phyloP scores from a whole-genome alignment of 352 stramenopile species.

The Albugo laibachii region DNA sequence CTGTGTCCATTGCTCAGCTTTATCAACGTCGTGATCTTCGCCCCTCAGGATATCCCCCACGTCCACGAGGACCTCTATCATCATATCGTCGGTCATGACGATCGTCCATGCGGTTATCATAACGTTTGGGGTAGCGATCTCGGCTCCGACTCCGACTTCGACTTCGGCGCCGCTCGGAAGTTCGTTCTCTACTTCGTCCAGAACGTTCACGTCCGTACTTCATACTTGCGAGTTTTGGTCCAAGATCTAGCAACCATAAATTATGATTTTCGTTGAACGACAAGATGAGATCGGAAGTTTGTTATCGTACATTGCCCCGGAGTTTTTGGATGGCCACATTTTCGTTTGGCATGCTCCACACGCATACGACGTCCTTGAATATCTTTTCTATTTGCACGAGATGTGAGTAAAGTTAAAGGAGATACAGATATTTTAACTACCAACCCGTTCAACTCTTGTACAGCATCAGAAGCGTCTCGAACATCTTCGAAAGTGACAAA shows the following conservation, averaged over 20 bases:
- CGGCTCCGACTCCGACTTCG: conserved; percentile 12
- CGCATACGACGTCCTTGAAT: conserved; percentile 43
- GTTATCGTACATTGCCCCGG: conserved; percentile 52
- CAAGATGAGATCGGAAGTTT: too few species aligned
- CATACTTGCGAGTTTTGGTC: conserved; percentile 40
- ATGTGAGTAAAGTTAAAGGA: not conserved
- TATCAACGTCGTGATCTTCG: too few species aligned
- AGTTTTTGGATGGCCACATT: conserved; percentile 59
- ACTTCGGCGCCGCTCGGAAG: conserved; percentile 15
- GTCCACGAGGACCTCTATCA: conserved; percentile 22
- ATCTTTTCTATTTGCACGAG: conserved; percentile 28
- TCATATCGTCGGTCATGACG: not conserved
- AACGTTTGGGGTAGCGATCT: conserved; percentile 14
- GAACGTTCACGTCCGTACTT: conserved; percentile 30
- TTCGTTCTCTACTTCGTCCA: conserved; percentile 23
- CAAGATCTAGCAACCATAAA: conserved; percentile 22
- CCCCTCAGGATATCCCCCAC: not conserved
- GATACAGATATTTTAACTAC: too few species aligned
- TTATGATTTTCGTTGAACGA: not conserved
- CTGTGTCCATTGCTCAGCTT: too few species aligned
- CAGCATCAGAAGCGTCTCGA: conserved; percentile 49
- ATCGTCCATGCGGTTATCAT: conserved; percentile 10
- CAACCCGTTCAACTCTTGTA: conserved; percentile 65
- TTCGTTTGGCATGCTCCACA: conserved; percentile 67
- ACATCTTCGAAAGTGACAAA: conserved; percentile 67